phyloP scores from a whole-genome alignment of 1,284 basidiomycete species.

The Cryptococcus neoformans region DNA sequence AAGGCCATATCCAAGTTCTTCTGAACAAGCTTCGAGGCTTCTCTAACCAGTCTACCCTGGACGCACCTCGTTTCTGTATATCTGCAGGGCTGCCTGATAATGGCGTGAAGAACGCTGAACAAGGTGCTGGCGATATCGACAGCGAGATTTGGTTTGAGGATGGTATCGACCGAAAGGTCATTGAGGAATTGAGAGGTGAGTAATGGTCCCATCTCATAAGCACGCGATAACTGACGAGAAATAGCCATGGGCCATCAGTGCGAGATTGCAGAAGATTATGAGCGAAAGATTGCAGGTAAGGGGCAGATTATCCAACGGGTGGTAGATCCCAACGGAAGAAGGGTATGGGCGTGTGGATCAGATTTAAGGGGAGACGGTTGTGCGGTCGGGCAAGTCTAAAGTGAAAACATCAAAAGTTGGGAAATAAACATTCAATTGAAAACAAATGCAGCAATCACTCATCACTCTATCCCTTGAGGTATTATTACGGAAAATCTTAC shows the following conservation, averaged over 20 bases:
- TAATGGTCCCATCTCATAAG: constrained; percentile 25
- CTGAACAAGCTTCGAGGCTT: constrained; percentile 84
- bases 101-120: constrained; percentile 50
- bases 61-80: constrained; percentile 95
- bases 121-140: constrained; percentile 64
- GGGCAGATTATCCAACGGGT: constrained; percentile 81
- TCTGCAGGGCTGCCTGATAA: constrained; percentile 73
- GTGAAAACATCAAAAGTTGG: too few species aligned
- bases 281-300: constrained; percentile 75
- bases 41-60: constrained; percentile 68
- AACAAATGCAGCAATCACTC: too few species aligned
- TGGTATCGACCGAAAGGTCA: constrained; percentile 62
- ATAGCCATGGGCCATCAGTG: constrained; percentile 84
- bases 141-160: constrained; percentile 87
- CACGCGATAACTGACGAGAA: background rate
- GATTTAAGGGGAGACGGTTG: constrained; percentile 85
- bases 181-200: constrained; percentile 61
- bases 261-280: constrained; percentile 60
- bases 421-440: too few species aligned
- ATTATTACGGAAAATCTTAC: too few species aligned
- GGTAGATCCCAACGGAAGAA: constrained; percentile 59
- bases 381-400: constrained; percentile 77
- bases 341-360: constrained; percentile 83
- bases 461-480: too few species aligned
- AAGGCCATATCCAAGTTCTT: constrained; percentile 88